These are phyloP conservation scores for Calonectria hongkongensis DNA, from an alignment of 2,329 filamentous ascomycete species.

Conservation along the genomic window DNA sequence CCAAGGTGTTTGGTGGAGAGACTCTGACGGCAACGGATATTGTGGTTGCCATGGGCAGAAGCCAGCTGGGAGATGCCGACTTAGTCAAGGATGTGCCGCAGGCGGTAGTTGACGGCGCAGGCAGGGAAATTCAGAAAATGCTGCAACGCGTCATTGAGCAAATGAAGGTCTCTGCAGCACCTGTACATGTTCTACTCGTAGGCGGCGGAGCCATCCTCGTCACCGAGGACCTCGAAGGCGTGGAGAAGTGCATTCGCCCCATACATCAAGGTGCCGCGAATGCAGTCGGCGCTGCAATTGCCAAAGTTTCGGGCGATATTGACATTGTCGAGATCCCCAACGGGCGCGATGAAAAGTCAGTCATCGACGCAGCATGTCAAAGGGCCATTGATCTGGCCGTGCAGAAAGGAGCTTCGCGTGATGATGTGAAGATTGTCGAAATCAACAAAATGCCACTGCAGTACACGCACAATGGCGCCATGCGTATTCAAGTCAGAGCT, in stretches of 20 bases:
- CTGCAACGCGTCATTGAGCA: constrained; percentile 72
- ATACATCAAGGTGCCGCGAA: constrained; percentile 74
- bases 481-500: constrained; percentile 59
- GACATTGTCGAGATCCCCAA: constrained; percentile 70
- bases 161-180: constrained; percentile 73
- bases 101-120: constrained; percentile 47
- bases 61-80: constrained; percentile 55
- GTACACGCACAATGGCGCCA: constrained; percentile 60
- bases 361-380: constrained; percentile 63
- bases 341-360: constrained; percentile 59
- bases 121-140: constrained; percentile 64
- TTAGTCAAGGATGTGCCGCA: constrained; percentile 54
- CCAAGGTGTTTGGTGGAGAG: constrained; percentile 71
- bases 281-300: constrained; percentile 76
- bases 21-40: constrained; percentile 73
- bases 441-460: constrained; percentile 65
- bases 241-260: constrained; percentile 70
- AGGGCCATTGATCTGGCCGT: constrained; percentile 57
- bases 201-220: constrained; percentile 74
- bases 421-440: constrained; percentile 65
- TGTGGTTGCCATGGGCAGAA: constrained; percentile 62
- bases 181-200: constrained; percentile 72
- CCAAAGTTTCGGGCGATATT: constrained; percentile 71
- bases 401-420: constrained; percentile 55
- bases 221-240: constrained; percentile 68